These are phyloP conservation scores for Fusarium tjaetaba DNA, from an alignment of 2,329 filamentous ascomycete genomes.

Conservation along the genomic window DNA sequence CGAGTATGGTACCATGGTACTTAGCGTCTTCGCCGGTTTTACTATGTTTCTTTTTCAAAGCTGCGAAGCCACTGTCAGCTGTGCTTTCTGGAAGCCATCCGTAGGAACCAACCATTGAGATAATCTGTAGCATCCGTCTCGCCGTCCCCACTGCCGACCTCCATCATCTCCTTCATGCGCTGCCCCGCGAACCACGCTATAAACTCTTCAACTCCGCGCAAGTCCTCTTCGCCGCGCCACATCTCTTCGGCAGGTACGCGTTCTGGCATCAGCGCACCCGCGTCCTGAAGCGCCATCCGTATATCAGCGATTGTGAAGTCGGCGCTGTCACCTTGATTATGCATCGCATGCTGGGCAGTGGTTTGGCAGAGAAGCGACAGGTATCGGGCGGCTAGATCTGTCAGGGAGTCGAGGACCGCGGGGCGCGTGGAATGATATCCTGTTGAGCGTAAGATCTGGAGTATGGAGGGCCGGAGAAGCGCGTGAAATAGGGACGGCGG, in stretches of 20 bases:
- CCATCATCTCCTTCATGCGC: conserved; percentile 80
- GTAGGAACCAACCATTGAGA: conserved; percentile 63
- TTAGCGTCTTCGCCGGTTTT: conserved; percentile 88
- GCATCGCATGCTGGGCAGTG: conserved; percentile 75
- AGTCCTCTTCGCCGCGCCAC: conserved; percentile 78
- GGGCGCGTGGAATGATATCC: conserved; percentile 87
- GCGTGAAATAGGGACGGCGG: conserved; percentile 70
- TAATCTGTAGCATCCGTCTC: conserved; percentile 75
- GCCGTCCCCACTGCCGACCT: conserved; percentile 79
- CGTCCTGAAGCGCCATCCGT: conserved; percentile 85
- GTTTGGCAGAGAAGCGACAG: conserved; percentile 77
- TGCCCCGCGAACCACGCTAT: conserved; percentile 80
- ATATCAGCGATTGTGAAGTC: conserved; percentile 73
- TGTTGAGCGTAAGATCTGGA: conserved; percentile 90
- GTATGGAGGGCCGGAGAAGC: conserved; percentile 84
- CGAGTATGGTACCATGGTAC: conserved; percentile 85
- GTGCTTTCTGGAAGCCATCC: background rate
- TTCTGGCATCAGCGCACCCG: conserved; percentile 77
- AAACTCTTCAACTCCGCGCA: conserved; percentile 80
- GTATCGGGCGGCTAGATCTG: conserved; percentile 86
- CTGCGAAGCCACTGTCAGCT: conserved; percentile 59
- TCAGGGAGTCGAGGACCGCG: conserved; percentile 86
- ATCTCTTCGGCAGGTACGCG: conserved; percentile 73
- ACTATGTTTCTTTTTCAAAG: conserved; percentile 90
- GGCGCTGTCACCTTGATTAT: conserved; percentile 69